phyloP scores from a whole-genome alignment of 345 rosid species.

The Tarenaya hassleriana region DNA sequence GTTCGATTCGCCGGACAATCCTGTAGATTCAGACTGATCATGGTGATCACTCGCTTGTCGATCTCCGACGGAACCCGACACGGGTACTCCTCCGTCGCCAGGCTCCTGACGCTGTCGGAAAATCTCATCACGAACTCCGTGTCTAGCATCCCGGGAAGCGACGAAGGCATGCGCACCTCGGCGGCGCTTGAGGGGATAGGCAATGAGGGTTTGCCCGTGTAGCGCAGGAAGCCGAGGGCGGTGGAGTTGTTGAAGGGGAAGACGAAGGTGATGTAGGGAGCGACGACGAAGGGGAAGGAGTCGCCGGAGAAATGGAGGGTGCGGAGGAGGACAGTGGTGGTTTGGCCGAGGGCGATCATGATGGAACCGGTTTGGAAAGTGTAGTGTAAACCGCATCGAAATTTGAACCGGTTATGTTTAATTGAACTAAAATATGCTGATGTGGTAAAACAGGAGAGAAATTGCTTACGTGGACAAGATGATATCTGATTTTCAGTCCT shows the following conservation, averaged over 20 bases:
- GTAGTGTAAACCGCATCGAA: slow-evolving; percentile 57
- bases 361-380: slow-evolving; percentile 45
- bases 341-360: slow-evolving; percentile 65
- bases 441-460: no score
- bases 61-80: slow-evolving; percentile 47
- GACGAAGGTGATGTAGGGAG: slow-evolving; percentile 45
- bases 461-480: no score
- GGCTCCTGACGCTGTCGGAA: slow-evolving; percentile 32
- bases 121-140: slow-evolving; percentile 43
- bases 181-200: no score
- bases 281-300: slow-evolving; percentile 51
- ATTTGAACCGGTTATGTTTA: no score
- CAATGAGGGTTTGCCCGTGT: slow-evolving; percentile 31
- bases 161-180: slow-evolving; percentile 2
- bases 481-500: no score
- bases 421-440: no score
- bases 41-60: slow-evolving; percentile 41
- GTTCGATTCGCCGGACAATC: slow-evolving; percentile 37
- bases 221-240: slow-evolving; percentile 42
- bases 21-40: slow-evolving; percentile 48
- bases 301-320: no score
- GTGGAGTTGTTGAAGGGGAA: slow-evolving; percentile 57
- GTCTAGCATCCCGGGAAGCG: slow-evolving; percentile 43
- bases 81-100: slow-evolving; percentile 41
- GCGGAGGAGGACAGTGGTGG: no score